These are phyloP conservation scores for Ramaria rubella DNA, from an alignment of 768 basidiomycete species.

Conservation along the genomic window DNA sequence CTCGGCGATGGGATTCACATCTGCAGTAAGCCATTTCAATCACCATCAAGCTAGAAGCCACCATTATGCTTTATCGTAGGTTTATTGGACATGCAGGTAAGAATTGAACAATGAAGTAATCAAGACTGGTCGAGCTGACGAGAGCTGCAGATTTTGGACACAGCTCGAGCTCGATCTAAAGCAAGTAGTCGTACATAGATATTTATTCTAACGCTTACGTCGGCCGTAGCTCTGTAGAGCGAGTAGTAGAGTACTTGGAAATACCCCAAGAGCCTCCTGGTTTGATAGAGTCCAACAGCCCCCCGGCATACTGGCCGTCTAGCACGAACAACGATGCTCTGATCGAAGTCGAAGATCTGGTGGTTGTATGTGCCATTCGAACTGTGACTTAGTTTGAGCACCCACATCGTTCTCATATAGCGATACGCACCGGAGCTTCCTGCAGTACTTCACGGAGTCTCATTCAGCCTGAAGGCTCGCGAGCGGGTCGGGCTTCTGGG, in stretches of 20 bases:
- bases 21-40: conserved; percentile 20
- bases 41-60: neutral
- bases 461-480: conserved; percentile 61
- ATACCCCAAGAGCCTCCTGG: conserved; percentile 83
- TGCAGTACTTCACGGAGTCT: conserved; percentile 66
- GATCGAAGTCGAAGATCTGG: conserved; percentile 65
- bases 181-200: conserved; percentile 33
- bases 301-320: conserved; percentile 93
- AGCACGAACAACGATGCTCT: conserved; percentile 49
- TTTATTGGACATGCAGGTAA: conserved; percentile 44
- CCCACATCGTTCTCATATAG: conserved; percentile 24
- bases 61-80: neutral
- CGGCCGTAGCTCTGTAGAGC: conserved; percentile 74
- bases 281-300: conserved; percentile 62
- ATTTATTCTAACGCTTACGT: neutral
- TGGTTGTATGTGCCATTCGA: conserved; percentile 35
- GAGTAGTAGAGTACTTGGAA: conserved; percentile 85
- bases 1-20: conserved; percentile 59
- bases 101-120: neutral
- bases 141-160: conserved; percentile 32
- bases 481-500: conserved; percentile 79
- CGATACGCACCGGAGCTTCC: conserved; percentile 85
- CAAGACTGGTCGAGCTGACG: neutral
- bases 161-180: conserved; percentile 70
- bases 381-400: neutral